Base-by-base conservation (phyloP, 495 filamentous ascomycete species). In the Lophium mytilinum region DNA sequence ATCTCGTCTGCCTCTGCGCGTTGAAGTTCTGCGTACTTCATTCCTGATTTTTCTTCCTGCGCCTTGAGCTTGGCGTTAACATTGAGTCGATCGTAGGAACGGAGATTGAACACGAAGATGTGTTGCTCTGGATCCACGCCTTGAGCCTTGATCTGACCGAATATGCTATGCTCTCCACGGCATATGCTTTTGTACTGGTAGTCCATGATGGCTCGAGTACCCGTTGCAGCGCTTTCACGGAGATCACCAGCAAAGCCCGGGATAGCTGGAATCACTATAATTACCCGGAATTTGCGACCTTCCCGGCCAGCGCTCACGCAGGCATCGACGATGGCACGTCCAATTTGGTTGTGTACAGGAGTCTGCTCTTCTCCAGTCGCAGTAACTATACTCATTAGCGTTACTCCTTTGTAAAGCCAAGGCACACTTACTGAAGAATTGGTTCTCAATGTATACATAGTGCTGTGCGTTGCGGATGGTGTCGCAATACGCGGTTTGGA, bases 161-260 rank as follows among this genome's bases (percentile, higher is more conserved):
- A 90, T 49, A 96, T 96, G 10, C 88, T 95, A 68, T 96, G 77
- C 62, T 95, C 84, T 1, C 93, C 92, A 11, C 92, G 87, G 63
- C 84, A 84, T 56, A 98, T 95, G 1, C 89, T 93, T 69, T 93
- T 96, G 73, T 92, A 98, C 69, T 96, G 92, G 69, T 96, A 98
- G 66, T 96, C 91, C 89, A 98, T 98, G 66, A 96, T 98, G 3
- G 90, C 90, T 55, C 73, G 61, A 0, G 92, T 96, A 19, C 93
- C 92, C 17, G 79, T 79, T 0, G 93, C 92, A 24, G 85, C 89
- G 60, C 85, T 82, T 14, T 88, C 83, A 36, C 92, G 73, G 10
- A 98, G 74, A 69, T 96, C 92, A 9, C 93, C 92, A 1, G 92
- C 90, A 67, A 97, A 97, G 0, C 93, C 92, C 4, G 92, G 93